Percentiles rank a stretch among this genome's conserved stretches.
Conservation (phyloP, 345 rosid genomes). For the Eucalyptus virginea region DNA sequence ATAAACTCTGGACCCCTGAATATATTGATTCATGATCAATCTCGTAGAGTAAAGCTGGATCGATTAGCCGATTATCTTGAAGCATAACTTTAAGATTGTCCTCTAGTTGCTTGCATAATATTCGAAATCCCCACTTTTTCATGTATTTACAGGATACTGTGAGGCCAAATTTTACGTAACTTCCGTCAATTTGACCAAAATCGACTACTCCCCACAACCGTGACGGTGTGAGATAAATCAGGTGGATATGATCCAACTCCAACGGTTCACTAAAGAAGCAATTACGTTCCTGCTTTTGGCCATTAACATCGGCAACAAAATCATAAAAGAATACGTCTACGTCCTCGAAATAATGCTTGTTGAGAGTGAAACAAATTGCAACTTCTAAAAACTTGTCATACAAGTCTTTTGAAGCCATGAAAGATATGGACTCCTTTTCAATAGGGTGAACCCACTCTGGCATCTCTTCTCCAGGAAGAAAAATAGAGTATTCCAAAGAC, state of each 20-base stretch:
- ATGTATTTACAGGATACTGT: accelerated
- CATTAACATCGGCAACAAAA: too few relatives aligned
- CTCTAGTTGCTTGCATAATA: too few relatives aligned
- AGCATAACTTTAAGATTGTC: too few relatives aligned
- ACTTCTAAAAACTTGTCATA: background rate
- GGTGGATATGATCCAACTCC: too few relatives aligned
- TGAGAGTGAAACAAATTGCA: too few relatives aligned
- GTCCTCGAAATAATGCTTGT: accelerated
- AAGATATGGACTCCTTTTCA: background rate
- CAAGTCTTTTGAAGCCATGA: background rate
- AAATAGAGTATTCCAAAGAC: accelerated
- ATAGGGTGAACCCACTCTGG: background rate
- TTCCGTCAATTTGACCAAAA: too few relatives aligned
- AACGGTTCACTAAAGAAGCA: accelerated
- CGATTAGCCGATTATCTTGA: too few relatives aligned
- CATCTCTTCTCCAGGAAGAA: background rate
- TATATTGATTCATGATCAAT: too few relatives aligned
- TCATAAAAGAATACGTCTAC: accelerated
- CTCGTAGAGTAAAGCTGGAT: too few relatives aligned
- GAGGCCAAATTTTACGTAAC: too few relatives aligned
- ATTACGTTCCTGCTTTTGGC: accelerated
- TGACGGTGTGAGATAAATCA: accelerated
- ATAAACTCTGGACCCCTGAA: accelerated
- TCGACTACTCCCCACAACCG: too few relatives aligned
- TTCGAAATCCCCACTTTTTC: too few relatives aligned